Base-by-base conservation (phyloP, 1,139 yeast species). In the Hyphopichia buzzinii region DNA sequence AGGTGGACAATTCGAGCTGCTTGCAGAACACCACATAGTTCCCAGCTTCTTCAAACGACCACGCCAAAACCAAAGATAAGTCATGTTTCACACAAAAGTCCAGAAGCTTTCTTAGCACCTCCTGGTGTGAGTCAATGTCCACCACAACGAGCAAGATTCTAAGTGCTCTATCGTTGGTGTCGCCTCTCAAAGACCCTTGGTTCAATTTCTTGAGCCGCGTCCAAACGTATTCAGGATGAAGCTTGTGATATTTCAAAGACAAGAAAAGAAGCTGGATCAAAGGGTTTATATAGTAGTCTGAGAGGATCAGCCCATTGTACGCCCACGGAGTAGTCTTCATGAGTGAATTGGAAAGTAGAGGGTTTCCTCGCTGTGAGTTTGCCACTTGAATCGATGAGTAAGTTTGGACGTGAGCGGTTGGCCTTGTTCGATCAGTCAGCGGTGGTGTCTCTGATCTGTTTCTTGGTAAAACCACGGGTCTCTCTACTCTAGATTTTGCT, bases 21-120 rank as follows among this genome's bases (percentile, higher is more conserved):
- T 77, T 77, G 23, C 77, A 57, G 48, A 65, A 61, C 4, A 70
- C 78, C 16, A 90, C 59, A 52, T 89, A 90, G 40, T 78, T 81
- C 0, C 90, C 96, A 2, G 96, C 95, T 52, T 92, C 97, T 44
- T 80, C 88, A 47, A 79, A 80, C 22, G 82, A 77, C 86, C 96
- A 89, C 0, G 95, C 85, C 26, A 88, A 62, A 1, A 90, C 64
- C 42, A 90, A 52, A 0, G 95, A 75, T 39, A 85, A 65, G 37
- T 84, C 88, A 46, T 82, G 81, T 47, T 79, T 78, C 39, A 90
- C 61, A 46, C 95, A 81, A 23, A 83, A 62, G 50, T 78, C 84
- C 51, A 84, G 83, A 32, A 92, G 61, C 35, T 82, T 87, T 32
- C 84, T 72, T 17, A 92, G 50, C 0, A 81, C 66, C 14, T 82